phyloP scores from a whole-genome alignment of 345 rosid genomes.

The Geranium rotundifolium region DNA sequence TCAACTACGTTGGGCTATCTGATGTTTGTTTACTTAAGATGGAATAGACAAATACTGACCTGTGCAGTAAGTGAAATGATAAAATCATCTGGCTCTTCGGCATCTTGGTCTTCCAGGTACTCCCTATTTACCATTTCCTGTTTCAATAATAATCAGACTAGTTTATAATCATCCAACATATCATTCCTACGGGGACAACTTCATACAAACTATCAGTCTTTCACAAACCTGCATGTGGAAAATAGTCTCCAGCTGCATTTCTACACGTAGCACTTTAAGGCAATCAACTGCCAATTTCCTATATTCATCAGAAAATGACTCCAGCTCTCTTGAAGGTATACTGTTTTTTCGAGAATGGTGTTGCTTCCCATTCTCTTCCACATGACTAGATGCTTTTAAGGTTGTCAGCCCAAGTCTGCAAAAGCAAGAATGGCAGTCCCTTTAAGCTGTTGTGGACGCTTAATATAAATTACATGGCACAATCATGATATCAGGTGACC shows the following conservation, averaged over 20 bases:
- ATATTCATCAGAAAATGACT: slow-evolving; percentile 78
- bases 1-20: not conserved
- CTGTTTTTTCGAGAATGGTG: slow-evolving; percentile 26
- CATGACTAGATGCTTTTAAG: slow-evolving; percentile 38
- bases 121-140: slow-evolving; percentile 88
- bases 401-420: slow-evolving; percentile 65
- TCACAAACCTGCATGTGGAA: slow-evolving; percentile 80
- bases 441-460: too few species aligned
- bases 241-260: slow-evolving; percentile 93
- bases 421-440: not conserved
- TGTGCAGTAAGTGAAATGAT: slow-evolving; percentile 82
- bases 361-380: slow-evolving; percentile 31
- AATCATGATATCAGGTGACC: too few species aligned
- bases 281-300: slow-evolving; percentile 94
- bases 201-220: slow-evolving; percentile 5
- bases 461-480: too few species aligned
- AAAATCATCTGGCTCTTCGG: slow-evolving; percentile 97
- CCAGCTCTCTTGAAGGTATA: slow-evolving; percentile 41
- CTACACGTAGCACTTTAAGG: slow-evolving; percentile 91
- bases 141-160: slow-evolving; percentile 17
- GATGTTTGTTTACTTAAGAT: not conserved
- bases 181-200: not conserved
- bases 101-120: slow-evolving; percentile 86
- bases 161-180: not conserved
- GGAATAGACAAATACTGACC: slow-evolving; percentile 30